A percentile compares a stretch with the other conserved stretches of the same genome.
Conservation (phyloP, 257 asterid genomes). For the Lycium ferocissimum region DNA sequence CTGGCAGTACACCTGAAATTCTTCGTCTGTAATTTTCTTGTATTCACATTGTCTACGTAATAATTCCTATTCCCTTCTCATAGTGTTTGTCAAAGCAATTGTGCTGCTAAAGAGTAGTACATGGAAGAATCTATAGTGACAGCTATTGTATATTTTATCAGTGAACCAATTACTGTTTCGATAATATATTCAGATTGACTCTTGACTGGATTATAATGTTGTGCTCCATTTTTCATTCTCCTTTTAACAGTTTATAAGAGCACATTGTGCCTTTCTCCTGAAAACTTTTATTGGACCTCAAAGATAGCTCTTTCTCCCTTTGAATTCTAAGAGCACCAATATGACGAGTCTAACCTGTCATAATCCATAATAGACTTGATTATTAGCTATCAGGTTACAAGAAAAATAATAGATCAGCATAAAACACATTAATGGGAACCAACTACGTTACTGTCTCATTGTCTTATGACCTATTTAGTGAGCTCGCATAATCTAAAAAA, state of each 20-base stretch:
- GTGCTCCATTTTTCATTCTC: not conserved
- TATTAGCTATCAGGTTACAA: not conserved
- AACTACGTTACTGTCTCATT: not conserved
- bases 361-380: not conserved
- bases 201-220: not conserved
- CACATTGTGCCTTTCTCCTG: not conserved
- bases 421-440: too few species aligned
- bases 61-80: constrained; percentile 1
- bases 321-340: too few species aligned
- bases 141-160: not conserved
- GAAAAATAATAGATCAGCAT: too few species aligned
- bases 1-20: not conserved
- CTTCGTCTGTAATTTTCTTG: not conserved
- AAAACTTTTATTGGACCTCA: not conserved
- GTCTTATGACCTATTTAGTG: too few species aligned
- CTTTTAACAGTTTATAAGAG: not conserved
- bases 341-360: not conserved
- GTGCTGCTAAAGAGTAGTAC: not conserved
- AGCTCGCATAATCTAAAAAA: too few species aligned
- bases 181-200: not conserved
- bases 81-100: not conserved
- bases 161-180: not conserved
- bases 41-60: not conserved
- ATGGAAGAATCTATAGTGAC: not conserved
- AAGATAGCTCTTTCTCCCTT: too few species aligned